phyloP scores from a whole-genome alignment of 306 rosid genomes.

The Pterocarpus macrocarpus region DNA sequence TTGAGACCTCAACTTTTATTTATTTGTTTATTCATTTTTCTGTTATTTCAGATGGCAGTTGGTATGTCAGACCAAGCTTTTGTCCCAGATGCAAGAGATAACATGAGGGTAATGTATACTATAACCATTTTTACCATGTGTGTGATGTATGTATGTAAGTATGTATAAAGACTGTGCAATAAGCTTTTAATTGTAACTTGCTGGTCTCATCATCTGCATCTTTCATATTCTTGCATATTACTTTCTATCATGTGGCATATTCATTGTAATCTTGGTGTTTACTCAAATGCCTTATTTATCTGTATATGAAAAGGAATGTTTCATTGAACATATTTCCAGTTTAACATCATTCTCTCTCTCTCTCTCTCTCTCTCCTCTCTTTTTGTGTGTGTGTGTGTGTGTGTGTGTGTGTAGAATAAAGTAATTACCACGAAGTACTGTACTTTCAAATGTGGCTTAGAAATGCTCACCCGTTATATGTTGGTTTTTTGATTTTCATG shows the following conservation, averaged over 20 bases:
- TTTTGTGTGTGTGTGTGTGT: too few relatives aligned
- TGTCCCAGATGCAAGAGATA: constrained; percentile 82
- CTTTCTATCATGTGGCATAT: neutral
- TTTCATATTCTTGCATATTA: constrained; percentile 9
- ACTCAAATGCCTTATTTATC: constrained; percentile 20
- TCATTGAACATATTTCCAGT: neutral
- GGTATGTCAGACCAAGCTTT: constrained; percentile 80
- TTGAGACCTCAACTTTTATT: constrained; percentile 44
- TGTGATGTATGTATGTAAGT: neutral
- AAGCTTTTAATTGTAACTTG: neutral
- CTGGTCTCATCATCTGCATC: constrained; percentile 20
- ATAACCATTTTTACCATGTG: neutral
- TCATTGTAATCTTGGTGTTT: neutral
- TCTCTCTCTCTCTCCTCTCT: too few relatives aligned
- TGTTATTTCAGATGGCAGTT: constrained; percentile 86
- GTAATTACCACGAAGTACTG: neutral
- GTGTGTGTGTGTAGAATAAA: neutral
- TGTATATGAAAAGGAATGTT: constrained; percentile 2
- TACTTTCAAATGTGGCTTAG: constrained; percentile 28
- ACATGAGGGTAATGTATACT: constrained; percentile 73
- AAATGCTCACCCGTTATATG: constrained; percentile 6
- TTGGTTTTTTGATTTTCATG: neutral
- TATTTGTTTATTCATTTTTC: constrained; percentile 33
- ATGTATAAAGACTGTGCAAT: neutral
- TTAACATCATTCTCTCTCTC: constrained; percentile 29